Conservation (phyloP, 2,329 filamentous ascomycete species). For the Plectosphaerella plurivora region DNA sequence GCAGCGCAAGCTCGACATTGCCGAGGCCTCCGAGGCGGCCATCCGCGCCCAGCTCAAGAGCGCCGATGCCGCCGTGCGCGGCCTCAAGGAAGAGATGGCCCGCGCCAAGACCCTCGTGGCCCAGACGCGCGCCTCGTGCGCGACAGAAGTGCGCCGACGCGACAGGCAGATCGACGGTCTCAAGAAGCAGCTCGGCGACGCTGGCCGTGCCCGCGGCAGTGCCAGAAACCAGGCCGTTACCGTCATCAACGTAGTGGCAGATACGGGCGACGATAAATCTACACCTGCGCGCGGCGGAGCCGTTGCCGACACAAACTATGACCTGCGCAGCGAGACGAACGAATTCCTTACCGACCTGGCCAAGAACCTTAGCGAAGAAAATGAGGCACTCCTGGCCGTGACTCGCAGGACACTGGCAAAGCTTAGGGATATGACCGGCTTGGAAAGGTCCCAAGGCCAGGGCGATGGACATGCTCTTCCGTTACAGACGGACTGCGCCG, state of each 20-base stretch:
- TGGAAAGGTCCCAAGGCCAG: conserved; percentile 23
- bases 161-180: conserved; percentile 85
- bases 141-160: conserved; percentile 85
- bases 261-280: conserved; percentile 45
- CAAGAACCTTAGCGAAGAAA: conserved; percentile 83
- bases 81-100: conserved; percentile 78
- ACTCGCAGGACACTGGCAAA: conserved; percentile 67
- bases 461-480: conserved; percentile 21
- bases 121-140: conserved; percentile 81
- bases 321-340: conserved; percentile 80
- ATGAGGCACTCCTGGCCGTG: conserved; percentile 73
- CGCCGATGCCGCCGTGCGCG: conserved; percentile 68
- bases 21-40: conserved; percentile 67
- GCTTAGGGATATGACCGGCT: conserved; percentile 65
- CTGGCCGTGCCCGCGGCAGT: conserved; percentile 56
- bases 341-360: conserved; percentile 84
- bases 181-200: conserved; percentile 79
- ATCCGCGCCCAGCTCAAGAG: conserved; percentile 66
- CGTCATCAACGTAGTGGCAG: conserved; percentile 53
- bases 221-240: conserved; percentile 50
- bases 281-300: conserved; percentile 16
- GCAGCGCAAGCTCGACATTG: conserved; percentile 49
- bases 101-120: conserved; percentile 74
- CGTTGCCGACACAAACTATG: conserved; percentile 54
- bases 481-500: conserved; percentile 44